These are phyloP conservation scores for Reticulascus tulasneorum DNA, from an alignment of 2,329 filamentous ascomycete species.

Conservation along the genomic window DNA sequence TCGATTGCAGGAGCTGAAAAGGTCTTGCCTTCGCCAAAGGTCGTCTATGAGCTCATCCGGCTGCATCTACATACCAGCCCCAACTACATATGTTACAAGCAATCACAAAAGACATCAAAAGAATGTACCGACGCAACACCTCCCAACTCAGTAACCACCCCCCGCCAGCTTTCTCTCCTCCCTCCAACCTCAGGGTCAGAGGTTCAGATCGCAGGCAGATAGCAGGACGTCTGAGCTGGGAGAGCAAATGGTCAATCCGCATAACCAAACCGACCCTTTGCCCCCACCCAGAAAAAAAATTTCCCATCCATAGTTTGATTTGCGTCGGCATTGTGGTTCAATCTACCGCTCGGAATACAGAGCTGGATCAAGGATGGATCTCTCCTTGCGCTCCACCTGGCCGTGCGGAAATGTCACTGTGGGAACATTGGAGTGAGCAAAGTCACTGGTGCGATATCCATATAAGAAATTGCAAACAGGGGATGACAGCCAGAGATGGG, in stretches of 20 bases:
- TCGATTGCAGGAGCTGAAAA: too few species aligned
- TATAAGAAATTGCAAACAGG: too few species aligned
- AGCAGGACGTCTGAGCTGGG: constrained; percentile 30
- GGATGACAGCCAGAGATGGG: constrained; percentile 1
- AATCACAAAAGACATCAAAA: constrained; percentile 2
- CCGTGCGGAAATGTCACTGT: too few species aligned
- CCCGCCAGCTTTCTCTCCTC: constrained; percentile 18
- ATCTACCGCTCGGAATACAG: constrained; percentile 74
- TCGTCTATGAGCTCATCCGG: too few species aligned
- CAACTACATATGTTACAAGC: background rate
- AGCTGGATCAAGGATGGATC: constrained; percentile 66
- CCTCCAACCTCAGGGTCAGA: constrained; percentile 11
- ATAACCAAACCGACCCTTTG: constrained; percentile 26
- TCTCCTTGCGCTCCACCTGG: constrained; percentile 75
- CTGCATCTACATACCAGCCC: too few species aligned
- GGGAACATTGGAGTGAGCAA: too few species aligned
- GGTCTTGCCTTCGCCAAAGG: too few species aligned
- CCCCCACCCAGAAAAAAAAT: constrained; percentile 21
- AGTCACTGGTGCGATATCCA: too few species aligned
- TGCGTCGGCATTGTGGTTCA: constrained; percentile 27
- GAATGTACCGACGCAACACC: constrained; percentile 40
- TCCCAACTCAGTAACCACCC: constrained; percentile 27
- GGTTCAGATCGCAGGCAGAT: constrained; percentile 25
- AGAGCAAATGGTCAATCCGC: constrained; percentile 42
- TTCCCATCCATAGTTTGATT: constrained; percentile 22